phyloP scores from a whole-genome alignment of 2,329 filamentous ascomycete species.

The Blastomyces parvus region DNA sequence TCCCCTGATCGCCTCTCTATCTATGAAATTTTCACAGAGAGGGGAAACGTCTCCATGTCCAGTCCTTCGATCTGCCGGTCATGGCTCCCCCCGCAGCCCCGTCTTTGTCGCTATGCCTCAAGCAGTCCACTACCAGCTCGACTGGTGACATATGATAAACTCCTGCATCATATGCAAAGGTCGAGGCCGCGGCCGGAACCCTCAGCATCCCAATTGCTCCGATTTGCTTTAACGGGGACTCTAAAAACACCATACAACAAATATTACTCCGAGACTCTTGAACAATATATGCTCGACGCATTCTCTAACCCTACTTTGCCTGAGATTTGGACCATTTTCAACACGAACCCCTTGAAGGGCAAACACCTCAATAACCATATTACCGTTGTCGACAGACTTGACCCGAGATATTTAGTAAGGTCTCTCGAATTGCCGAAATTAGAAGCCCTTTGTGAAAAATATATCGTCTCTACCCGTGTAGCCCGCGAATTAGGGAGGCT shows the following conservation, averaged over 20 bases:
- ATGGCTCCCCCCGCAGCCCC: conserved; percentile 1
- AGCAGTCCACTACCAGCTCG: background rate
- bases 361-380: background rate
- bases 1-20: background rate
- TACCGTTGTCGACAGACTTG: background rate
- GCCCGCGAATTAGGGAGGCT: background rate
- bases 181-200: conserved; percentile 12
- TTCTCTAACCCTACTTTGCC: conserved; percentile 15
- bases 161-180: conserved; percentile 1
- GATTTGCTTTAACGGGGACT: conserved; percentile 25
- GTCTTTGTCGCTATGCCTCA: background rate
- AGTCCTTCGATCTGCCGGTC: background rate
- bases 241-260: conserved; percentile 11
- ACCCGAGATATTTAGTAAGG: background rate
- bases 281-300: conserved; percentile 16
- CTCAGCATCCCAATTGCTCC: conserved; percentile 25
- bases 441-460: background rate
- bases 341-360: background rate
- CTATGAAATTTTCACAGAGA: background rate
- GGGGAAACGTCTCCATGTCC: background rate
- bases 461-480: background rate
- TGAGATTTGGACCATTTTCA: background rate
- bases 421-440: background rate
- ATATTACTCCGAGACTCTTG: conserved; percentile 9
- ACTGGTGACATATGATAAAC: background rate